Evolutionary conservation across 768 basidiomycete genomes (phyloP).

Genomic region (Leccinum boreale): DNA sequence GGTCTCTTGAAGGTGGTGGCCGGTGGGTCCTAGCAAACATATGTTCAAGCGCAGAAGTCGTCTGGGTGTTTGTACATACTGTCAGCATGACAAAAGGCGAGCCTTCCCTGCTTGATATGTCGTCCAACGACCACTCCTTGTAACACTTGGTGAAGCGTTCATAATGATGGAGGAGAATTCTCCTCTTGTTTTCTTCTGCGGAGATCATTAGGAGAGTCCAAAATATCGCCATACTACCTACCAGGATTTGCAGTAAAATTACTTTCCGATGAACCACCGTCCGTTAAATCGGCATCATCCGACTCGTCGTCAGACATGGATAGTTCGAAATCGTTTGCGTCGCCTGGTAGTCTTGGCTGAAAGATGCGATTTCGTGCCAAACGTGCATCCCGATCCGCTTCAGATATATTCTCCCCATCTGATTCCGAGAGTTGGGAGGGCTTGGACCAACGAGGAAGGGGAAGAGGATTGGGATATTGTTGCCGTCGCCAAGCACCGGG

Average conservation of each 20-base stretch:
- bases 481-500: conserved; percentile 5
- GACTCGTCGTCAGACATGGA: conserved; percentile 74
- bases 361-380: conserved; percentile 64
- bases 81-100: conserved; percentile 44
- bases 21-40: conserved; percentile 12
- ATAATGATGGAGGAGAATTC: conserved; percentile 43
- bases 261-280: conserved; percentile 37
- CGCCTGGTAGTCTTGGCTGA: conserved; percentile 24
- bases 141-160: conserved; percentile 49
- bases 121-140: conserved; percentile 29
- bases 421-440: conserved; percentile 52
- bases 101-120: conserved; percentile 43
- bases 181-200: conserved; percentile 16
- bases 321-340: conserved; percentile 41
- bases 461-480: conserved; percentile 4
- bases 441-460: conserved; percentile 20
- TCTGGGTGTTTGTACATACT: conserved; percentile 31
- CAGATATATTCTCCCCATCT: conserved; percentile 58
- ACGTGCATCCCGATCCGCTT: conserved; percentile 67
- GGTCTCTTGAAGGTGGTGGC: conserved; percentile 6
- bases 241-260: conserved; percentile 41
- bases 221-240: conserved; percentile 5
- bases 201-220: conserved; percentile 9
- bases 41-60: neutral
- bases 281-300: conserved; percentile 68